Evolutionary conservation across 2,329 filamentous ascomycete genomes (phyloP).

Genomic region (Chrysosporium keratinophilum): DNA sequence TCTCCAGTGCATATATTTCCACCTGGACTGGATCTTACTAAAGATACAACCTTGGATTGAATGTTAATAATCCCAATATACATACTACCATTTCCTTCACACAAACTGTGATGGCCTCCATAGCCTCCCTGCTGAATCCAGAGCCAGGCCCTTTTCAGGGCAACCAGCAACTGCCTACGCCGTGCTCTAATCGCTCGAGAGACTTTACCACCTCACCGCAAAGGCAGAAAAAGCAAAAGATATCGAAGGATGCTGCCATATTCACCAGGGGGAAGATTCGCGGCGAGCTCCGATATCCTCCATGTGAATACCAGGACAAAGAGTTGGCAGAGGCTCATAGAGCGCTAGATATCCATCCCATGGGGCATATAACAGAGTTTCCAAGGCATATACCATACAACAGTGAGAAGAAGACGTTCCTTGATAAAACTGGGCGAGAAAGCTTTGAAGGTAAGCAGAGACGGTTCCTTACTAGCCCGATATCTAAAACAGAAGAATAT

Average conservation of each 20-base stretch:
- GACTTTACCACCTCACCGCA: constrained; percentile 19
- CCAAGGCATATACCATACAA: constrained; percentile 82
- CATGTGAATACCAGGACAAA: constrained; percentile 57
- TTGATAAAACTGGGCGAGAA: constrained; percentile 73
- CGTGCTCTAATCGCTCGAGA: constrained; percentile 34
- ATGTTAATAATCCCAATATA: background rate
- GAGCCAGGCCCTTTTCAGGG: constrained; percentile 34
- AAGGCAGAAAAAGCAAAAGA: constrained; percentile 42
- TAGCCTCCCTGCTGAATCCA: constrained; percentile 58
- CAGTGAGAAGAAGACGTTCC: constrained; percentile 84
- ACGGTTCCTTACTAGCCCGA: background rate
- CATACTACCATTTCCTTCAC: background rate
- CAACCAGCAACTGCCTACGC: constrained; percentile 28
- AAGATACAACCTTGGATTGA: background rate
- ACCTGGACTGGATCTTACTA: constrained; percentile 4
- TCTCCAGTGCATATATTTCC: background rate
- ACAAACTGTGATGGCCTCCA: constrained; percentile 46
- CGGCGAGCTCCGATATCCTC: constrained; percentile 61
- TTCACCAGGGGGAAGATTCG: constrained; percentile 53
- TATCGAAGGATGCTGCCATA: constrained; percentile 54
- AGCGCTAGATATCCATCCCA: constrained; percentile 56
- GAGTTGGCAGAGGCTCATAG: constrained; percentile 48
- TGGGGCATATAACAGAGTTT: constrained; percentile 49
- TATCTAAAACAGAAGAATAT: background rate
- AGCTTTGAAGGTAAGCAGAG: constrained; percentile 31